Conservation (phyloP, 257 asterid genomes). For the Craterostigma plantagineum region DNA sequence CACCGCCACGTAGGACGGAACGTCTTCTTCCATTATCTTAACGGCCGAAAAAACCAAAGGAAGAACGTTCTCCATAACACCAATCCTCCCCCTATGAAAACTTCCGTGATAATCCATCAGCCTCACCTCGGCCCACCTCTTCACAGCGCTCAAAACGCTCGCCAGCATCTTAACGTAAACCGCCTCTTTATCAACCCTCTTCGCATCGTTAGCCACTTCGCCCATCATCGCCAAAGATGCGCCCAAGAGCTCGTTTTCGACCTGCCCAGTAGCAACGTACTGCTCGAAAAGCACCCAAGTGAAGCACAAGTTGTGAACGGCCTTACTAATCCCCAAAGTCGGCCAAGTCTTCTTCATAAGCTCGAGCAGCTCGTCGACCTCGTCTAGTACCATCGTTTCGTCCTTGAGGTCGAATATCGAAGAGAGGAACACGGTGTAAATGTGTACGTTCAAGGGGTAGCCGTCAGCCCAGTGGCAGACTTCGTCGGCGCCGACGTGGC, state of each 20-base stretch:
- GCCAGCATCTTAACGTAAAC: slow-evolving; percentile 63
- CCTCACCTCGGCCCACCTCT: slow-evolving; percentile 68
- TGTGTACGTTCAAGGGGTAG: slow-evolving; percentile 54
- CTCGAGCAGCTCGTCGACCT: slow-evolving; percentile 77
- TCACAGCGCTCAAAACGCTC: slow-evolving; percentile 28
- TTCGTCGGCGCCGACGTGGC: slow-evolving; percentile 37
- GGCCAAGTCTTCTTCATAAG: slow-evolving; percentile 93
- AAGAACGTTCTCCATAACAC: slow-evolving; percentile 43
- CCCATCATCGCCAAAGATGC: slow-evolving; percentile 54
- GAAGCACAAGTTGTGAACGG: slow-evolving; percentile 64
- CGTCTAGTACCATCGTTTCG: slow-evolving; percentile 62
- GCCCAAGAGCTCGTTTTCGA: slow-evolving; percentile 50
- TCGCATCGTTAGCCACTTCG: slow-evolving; percentile 80
- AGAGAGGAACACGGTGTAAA: slow-evolving; percentile 30
- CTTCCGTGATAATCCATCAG: slow-evolving; percentile 43
- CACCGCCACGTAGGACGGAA: slow-evolving; percentile 33
- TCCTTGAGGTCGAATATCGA: slow-evolving; percentile 52
- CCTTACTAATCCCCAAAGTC: slow-evolving; percentile 35
- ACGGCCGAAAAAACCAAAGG: slow-evolving; percentile 45
- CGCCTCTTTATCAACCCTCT: slow-evolving; percentile 49
- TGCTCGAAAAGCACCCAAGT: slow-evolving; percentile 83
- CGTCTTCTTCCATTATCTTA: slow-evolving; percentile 70
- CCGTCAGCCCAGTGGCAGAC: slow-evolving; percentile 96
- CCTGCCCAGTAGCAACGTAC: slow-evolving; percentile 49
- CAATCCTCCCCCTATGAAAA: slow-evolving; percentile 24